These are phyloP conservation scores for Parathielavia hyrcaniae DNA, from an alignment of 495 filamentous ascomycete species.

Conservation along the genomic window DNA sequence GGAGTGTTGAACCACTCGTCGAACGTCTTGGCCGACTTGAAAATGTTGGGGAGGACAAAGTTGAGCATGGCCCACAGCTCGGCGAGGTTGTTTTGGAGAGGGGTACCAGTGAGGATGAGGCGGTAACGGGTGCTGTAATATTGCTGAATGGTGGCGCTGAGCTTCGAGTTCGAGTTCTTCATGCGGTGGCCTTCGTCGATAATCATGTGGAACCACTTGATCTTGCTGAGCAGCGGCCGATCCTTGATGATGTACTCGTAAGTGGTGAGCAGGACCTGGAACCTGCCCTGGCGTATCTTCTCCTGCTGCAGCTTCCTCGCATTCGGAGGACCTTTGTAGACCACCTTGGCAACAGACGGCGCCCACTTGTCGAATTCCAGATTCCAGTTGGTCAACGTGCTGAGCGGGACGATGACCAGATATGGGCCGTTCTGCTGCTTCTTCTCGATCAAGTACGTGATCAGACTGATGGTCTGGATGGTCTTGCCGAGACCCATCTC, in stretches of 20 bases:
- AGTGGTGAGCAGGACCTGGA: constrained; percentile 93
- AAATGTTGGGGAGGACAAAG: constrained; percentile 96
- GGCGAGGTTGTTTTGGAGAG: constrained; percentile 92
- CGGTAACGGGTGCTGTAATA: constrained; percentile 94
- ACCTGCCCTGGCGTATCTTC: constrained; percentile 86
- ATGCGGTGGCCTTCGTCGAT: constrained; percentile 99
- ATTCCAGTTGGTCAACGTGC: constrained; percentile 97
- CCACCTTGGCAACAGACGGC: constrained; percentile 72
- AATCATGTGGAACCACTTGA: constrained; percentile 99
- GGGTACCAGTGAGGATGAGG: constrained; percentile 94
- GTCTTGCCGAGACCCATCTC: constrained; percentile 99
- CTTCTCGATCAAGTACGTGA: constrained; percentile 93
- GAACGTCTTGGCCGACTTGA: constrained; percentile 98
- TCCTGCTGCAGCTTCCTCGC: constrained; percentile 86
- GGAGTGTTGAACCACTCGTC: constrained; percentile 99
- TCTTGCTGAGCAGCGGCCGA: constrained; percentile 84
- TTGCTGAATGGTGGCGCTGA: constrained; percentile 86
- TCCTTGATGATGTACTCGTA: constrained; percentile 99
- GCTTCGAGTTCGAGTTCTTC: constrained; percentile 97
- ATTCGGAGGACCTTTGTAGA: constrained; percentile 94
- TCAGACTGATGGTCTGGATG: constrained; percentile 96
- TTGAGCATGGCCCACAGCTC: constrained; percentile 97
- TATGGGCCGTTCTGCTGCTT: constrained; percentile 92
- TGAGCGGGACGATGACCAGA: constrained; percentile 91
- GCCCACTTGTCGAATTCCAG: constrained; percentile 99